Evolutionary conservation across 306 rosid genomes (phyloP).

Genomic region (Dicorynia guianensis): DNA sequence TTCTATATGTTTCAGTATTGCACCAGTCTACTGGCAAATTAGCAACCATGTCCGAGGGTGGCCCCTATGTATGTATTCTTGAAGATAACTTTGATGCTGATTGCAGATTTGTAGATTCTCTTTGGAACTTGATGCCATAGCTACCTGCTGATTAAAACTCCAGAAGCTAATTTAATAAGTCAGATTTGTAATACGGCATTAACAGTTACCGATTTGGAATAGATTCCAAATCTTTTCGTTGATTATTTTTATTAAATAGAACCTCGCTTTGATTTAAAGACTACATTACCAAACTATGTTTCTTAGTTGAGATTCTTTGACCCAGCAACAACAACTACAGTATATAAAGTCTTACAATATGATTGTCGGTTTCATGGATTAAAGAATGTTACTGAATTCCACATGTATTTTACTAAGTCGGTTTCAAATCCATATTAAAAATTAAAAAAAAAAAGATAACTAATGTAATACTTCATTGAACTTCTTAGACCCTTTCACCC

Average conservation of each 20-base stretch:
- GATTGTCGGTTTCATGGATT: no score
- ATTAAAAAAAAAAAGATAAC: no score
- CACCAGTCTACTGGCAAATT: not conserved
- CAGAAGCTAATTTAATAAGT: not conserved
- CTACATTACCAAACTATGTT: not conserved
- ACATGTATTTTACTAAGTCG: no score
- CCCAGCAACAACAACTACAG: no score
- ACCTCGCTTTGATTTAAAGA: no score
- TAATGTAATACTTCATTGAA: no score
- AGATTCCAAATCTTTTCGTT: not conserved
- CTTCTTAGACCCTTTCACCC: no score
- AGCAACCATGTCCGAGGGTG: constrained; percentile 15
- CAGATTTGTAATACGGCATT: not conserved
- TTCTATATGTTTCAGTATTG: constrained; percentile 25
- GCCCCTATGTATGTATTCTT: constrained; percentile 8
- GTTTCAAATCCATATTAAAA: no score
- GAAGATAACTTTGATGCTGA: not conserved
- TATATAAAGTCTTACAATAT: no score
- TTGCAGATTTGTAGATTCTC: not conserved
- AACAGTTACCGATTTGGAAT: not conserved
- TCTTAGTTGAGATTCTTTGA: not conserved
- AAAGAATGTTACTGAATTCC: no score
- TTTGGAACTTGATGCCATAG: not conserved
- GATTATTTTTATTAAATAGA: not conserved
- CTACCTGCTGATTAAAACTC: not conserved